Base-by-base conservation (phyloP, 495 filamentous ascomycete genomes). In the Rusavskia elegans region DNA sequence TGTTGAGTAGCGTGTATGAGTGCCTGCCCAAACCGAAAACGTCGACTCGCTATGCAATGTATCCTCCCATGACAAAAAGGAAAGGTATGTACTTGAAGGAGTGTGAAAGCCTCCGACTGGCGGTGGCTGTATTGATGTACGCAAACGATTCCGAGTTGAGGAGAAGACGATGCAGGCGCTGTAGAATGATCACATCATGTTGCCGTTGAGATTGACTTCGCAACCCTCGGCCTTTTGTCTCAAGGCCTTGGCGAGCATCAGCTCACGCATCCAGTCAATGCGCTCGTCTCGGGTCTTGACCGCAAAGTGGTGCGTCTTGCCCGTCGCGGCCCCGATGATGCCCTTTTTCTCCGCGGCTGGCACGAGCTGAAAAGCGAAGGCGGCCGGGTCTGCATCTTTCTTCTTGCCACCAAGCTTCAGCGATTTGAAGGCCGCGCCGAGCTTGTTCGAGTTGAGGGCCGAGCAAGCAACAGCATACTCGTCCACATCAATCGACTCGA, bases 191-290 rank as follows among this genome's bases (percentile, higher is more conserved):
- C 74, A 89, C 58, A 93, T 77, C 67, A 79, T 79, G 59, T 79
- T 79, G 17, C 89, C 90, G 63, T 96, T 95, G 45, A 94, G 72
- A 52, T 79, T 81, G 53, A 95, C 71, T 63, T 83, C 80, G 46
- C 77, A 93, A 9, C 89, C 89, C 56, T 84, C 80, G 16, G 82
- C 80, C 69, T 87, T 87, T 61, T 85, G 83, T 69, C 78, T 82
- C 52, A 88, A 68, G 20, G 90, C 89, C 64, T 89, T 95, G 5
- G 90, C 89, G 21, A 98, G 79, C 92, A 98, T 96, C 48, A 98
- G 66, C 74, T 96, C 89, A 2, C 92, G 71, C 92, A 96, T 95
- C 92, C 92, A 98, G 57, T 95, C 90, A 53, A 96, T 95, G 30
- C 92, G 76, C 64, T 95, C 85, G 53, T 97, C 87, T 0, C 87